Percentiles rank a stretch among this genome's conserved stretches.
phyloP scores from a whole-genome alignment of 1,284 basidiomycete species.

The Peniophora sp. region DNA sequence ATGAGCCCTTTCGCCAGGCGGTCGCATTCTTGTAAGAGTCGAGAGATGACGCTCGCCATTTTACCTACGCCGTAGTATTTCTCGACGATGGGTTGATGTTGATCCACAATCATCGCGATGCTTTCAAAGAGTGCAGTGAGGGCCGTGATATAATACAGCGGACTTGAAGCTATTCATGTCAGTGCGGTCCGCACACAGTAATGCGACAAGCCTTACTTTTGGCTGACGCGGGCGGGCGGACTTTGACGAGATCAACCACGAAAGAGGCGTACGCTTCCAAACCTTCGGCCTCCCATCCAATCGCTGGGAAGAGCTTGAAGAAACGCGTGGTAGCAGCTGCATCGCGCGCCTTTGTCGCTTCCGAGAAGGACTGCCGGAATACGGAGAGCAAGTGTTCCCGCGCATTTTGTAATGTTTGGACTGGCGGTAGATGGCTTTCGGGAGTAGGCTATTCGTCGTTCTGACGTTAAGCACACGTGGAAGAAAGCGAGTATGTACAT shows the following conservation, averaged over 20 bases:
- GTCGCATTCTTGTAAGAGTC: conserved; percentile 83
- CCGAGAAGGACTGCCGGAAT: conserved; percentile 74
- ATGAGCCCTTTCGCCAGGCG: conserved; percentile 71
- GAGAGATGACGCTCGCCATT: conserved; percentile 76
- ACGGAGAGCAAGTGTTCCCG: conserved; percentile 71
- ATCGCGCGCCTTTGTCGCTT: conserved; percentile 73
- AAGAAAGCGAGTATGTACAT: conserved; percentile 18
- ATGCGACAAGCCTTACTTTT: conserved; percentile 52
- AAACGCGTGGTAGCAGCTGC: conserved; percentile 87
- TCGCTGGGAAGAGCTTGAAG: conserved; percentile 94
- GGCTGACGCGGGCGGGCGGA: conserved; percentile 65
- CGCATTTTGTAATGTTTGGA: conserved; percentile 72
- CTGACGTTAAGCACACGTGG: neutral
- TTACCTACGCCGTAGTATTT: conserved; percentile 90
- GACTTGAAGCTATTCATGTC: conserved; percentile 63
- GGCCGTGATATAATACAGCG: conserved; percentile 81
- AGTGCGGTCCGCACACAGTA: conserved; percentile 2
- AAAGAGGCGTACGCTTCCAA: conserved; percentile 92
- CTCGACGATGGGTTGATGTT: conserved; percentile 96
- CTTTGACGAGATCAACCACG: conserved; percentile 84
- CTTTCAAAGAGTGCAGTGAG: conserved; percentile 91
- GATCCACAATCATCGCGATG: conserved; percentile 92
- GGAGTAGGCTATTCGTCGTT: conserved; percentile 67
- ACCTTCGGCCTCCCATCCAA: conserved; percentile 88
- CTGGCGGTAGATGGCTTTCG: conserved; percentile 80